Conservation (phyloP, 176 grass and related monocot genomes). For the Triticum dicoccoides region DNA sequence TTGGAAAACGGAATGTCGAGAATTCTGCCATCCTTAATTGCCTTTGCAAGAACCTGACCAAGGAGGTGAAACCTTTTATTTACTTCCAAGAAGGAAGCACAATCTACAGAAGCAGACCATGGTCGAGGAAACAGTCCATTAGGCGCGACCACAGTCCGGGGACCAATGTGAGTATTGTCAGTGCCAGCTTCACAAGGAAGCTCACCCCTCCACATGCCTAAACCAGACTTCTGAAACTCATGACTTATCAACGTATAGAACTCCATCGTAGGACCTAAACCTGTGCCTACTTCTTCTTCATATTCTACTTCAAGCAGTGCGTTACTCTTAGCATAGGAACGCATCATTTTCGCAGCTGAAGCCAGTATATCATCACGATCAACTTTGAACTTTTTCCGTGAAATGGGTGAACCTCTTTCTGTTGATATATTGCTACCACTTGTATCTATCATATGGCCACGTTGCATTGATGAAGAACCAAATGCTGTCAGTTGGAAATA, state of each 20-base stretch:
- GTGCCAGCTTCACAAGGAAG: conserved; percentile 30
- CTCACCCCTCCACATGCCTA: conserved; percentile 80
- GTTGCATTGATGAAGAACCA: conserved; percentile 55
- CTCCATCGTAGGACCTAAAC: conserved; percentile 83
- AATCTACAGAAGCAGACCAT: conserved; percentile 39
- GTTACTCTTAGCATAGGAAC: conserved; percentile 55
- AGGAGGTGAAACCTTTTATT: conserved; percentile 55
- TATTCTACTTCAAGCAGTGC: conserved; percentile 72
- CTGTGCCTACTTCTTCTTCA: conserved; percentile 75
- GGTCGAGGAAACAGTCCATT: conserved; percentile 72
- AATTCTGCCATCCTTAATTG: conserved; percentile 76
- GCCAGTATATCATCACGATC: conserved; percentile 69
- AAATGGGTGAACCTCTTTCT: conserved; percentile 39
- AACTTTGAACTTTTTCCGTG: conserved; percentile 79
- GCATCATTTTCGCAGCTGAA: conserved; percentile 73
- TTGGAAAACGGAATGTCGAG: conserved; percentile 80
- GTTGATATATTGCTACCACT: conserved; percentile 31
- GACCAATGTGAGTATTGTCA: conserved; percentile 12
- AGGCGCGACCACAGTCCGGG: conserved; percentile 43
- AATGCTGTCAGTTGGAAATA: conserved; percentile 84
- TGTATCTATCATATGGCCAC: conserved; percentile 34
- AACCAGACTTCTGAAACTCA: conserved; percentile 69
- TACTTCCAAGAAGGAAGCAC: conserved; percentile 51
- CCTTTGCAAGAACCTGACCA: conserved; percentile 69
- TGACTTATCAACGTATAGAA: conserved; percentile 83